Evolutionary conservation across 805 yeast genomes (phyloP).

Genomic region (Ogataea nonfermentans): DNA sequence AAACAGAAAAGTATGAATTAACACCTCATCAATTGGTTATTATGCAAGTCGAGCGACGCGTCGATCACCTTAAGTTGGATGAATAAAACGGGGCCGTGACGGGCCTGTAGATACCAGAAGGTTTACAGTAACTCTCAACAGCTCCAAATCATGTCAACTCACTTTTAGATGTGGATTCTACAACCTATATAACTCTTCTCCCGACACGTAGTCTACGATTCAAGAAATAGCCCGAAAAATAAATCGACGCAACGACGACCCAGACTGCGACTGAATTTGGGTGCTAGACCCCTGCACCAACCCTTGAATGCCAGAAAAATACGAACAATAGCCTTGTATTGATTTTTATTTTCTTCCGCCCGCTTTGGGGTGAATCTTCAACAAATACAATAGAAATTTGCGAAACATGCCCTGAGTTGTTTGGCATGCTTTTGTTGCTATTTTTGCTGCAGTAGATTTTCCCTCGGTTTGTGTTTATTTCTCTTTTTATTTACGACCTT

Average conservation of each 20-base stretch:
- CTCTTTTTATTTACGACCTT: not conserved
- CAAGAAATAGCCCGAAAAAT: too few species aligned
- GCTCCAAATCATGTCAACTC: too few species aligned
- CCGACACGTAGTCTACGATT: not conserved
- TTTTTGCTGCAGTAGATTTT: conserved; percentile 8
- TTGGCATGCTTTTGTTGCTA: not conserved
- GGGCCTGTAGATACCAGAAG: too few species aligned
- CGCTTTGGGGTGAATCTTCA: not conserved
- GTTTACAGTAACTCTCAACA: too few species aligned
- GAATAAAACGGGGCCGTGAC: not conserved
- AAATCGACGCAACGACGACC: too few species aligned
- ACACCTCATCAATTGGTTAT: conserved; percentile 9
- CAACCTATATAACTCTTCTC: too few species aligned
- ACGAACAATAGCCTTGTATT: too few species aligned
- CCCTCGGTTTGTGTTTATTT: conserved; percentile 3
- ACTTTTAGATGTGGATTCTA: too few species aligned
- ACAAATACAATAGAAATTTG: conserved; percentile 3
- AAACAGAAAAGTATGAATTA: conserved; percentile 6
- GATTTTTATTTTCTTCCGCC: too few species aligned
- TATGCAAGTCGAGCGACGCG: conserved; percentile 3
- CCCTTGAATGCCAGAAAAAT: too few species aligned
- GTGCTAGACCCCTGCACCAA: too few species aligned
- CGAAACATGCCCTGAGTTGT: not conserved
- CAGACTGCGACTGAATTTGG: too few species aligned
- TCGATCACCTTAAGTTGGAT: conserved; percentile 1